Conservation (phyloP, 2,329 filamentous ascomycete species). For the Fusarium liriodendri region DNA sequence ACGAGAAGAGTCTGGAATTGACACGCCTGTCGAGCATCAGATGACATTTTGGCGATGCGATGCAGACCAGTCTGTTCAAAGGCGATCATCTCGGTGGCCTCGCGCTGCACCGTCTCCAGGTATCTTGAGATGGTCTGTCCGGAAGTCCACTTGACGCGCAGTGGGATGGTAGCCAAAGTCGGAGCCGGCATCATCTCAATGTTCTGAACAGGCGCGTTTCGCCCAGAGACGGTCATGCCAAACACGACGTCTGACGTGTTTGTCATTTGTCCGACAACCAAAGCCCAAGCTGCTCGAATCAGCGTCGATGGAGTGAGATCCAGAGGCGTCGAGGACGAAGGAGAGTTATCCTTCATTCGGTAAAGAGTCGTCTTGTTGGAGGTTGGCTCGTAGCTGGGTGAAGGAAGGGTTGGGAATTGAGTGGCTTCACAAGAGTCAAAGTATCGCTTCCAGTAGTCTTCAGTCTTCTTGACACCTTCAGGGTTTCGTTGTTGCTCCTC, state of each 20-base stretch:
- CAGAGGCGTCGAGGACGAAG: background rate
- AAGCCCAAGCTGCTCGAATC: slow-evolving; percentile 58
- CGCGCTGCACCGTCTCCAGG: background rate
- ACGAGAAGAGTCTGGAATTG: background rate
- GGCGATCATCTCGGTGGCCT: background rate
- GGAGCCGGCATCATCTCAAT: slow-evolving; percentile 33
- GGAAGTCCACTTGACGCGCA: background rate
- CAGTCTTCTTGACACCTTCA: background rate
- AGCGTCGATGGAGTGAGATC: slow-evolving; percentile 10
- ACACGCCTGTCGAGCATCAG: background rate
- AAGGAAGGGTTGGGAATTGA: background rate
- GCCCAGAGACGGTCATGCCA: slow-evolving; percentile 56
- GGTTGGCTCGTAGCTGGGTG: background rate
- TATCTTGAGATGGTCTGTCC: background rate
- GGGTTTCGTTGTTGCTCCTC: background rate
- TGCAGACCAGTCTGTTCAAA: slow-evolving; percentile 2
- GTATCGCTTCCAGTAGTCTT: slow-evolving; percentile 11
- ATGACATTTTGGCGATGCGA: background rate
- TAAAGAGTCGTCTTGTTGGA: background rate
- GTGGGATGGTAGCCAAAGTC: slow-evolving; percentile 1
- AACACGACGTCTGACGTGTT: slow-evolving; percentile 54
- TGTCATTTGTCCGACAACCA: slow-evolving; percentile 58
- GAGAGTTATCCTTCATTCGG: background rate
- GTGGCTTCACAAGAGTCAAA: background rate
- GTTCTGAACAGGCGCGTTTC: slow-evolving; percentile 38